Percentiles rank a stretch among this genome's conserved stretches.
Evolutionary conservation across 768 basidiomycete genomes (phyloP).

Genomic region (Rhodosporidiobolus odoratus): DNA sequence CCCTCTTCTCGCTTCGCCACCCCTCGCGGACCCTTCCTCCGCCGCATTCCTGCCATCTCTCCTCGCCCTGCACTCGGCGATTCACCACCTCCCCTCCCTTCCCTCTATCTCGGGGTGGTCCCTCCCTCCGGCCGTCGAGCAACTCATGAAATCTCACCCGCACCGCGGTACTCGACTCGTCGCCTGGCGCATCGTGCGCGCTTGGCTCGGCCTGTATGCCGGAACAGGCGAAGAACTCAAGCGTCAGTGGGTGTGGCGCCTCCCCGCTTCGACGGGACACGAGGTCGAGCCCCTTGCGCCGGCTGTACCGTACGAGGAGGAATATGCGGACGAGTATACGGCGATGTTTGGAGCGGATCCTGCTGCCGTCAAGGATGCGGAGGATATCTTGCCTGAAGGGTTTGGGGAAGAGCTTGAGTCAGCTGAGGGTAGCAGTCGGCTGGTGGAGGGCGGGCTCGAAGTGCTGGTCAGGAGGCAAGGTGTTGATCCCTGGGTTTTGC

Average conservation of each 20-base stretch:
- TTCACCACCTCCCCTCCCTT: constrained; percentile 30
- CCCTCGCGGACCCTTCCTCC: constrained; percentile 41
- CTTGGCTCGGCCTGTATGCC: constrained; percentile 38
- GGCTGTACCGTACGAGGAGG: constrained; percentile 61
- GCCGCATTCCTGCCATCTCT: constrained; percentile 21
- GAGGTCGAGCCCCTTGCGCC: constrained; percentile 34
- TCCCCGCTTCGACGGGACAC: constrained; percentile 18
- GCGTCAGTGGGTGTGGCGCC: constrained; percentile 44
- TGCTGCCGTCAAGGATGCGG: constrained; percentile 62
- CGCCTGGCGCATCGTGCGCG: constrained; percentile 37
- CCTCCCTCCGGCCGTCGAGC: constrained; percentile 26
- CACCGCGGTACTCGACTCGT: constrained; percentile 39
- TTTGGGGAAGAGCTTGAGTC: constrained; percentile 13
- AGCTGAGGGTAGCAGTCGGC: background rate
- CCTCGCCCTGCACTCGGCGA: constrained; percentile 26
- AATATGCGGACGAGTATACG: constrained; percentile 74
- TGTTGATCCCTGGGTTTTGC: constrained; percentile 78
- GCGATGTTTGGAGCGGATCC: constrained; percentile 73
- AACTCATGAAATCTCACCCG: constrained; percentile 35
- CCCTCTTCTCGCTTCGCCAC: constrained; percentile 52
- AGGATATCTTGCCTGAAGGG: constrained; percentile 57
- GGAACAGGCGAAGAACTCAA: constrained; percentile 41
- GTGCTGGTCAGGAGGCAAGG: constrained; percentile 52
- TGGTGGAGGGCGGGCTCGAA: constrained; percentile 53
- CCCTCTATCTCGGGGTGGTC: constrained; percentile 31